A percentile compares a stretch with the other conserved stretches of the same genome.
These are phyloP conservation scores for Sindora glabra DNA, from an alignment of 306 rosid genomes.

Conservation along the genomic window DNA sequence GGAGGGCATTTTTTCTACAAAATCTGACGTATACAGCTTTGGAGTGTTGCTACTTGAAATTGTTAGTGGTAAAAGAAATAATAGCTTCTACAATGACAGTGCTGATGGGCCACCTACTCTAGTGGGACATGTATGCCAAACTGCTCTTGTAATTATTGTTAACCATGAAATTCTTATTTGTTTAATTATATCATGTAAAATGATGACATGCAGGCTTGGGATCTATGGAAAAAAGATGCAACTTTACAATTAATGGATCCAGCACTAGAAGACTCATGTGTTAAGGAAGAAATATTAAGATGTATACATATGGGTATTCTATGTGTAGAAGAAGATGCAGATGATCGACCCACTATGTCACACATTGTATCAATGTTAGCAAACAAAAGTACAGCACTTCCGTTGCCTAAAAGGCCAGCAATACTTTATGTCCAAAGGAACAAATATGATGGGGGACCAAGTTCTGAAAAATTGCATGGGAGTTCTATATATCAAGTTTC, in stretches of 20 bases:
- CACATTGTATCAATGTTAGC: background rate
- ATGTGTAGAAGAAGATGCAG: background rate
- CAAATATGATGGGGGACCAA: no score
- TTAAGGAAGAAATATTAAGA: background rate
- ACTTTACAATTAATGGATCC: conserved; percentile 1
- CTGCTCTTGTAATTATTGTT: background rate
- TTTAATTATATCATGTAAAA: background rate
- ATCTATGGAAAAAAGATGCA: conserved; percentile 6
- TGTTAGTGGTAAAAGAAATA: background rate
- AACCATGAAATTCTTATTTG: no score
- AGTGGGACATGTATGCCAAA: conserved; percentile 8
- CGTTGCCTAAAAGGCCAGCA: no score
- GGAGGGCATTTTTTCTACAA: background rate
- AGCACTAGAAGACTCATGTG: background rate
- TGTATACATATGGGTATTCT: conserved; percentile 1
- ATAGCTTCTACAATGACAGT: background rate
- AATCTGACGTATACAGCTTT: background rate
- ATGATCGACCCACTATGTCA: background rate
- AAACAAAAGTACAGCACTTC: background rate
- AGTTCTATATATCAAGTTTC: no score
- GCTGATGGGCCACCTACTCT: background rate
- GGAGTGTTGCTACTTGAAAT: conserved; percentile 4
- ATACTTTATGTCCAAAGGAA: no score
- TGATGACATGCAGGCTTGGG: conserved; percentile 8
- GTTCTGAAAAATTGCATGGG: no score